These are phyloP conservation scores for Naegleria lovaniensis DNA, from an alignment of 208 protist genomes.

Conservation along the genomic window DNA sequence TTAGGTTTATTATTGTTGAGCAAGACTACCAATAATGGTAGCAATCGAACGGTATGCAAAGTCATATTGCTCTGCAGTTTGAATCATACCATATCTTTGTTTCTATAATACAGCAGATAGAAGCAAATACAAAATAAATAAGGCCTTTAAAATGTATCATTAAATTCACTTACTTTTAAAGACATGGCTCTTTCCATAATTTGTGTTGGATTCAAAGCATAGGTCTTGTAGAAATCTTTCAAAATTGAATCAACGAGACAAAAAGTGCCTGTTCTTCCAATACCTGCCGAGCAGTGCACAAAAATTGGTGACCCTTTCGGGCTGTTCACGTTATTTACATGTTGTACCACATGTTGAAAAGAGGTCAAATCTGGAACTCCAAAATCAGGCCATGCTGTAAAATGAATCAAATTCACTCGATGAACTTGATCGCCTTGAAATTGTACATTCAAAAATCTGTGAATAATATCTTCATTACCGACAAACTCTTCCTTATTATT, in stretches of 20 bases:
- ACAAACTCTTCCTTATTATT: background rate
- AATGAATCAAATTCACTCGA: background rate
- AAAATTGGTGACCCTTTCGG: background rate
- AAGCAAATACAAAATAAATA: no score
- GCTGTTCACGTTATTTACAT: background rate
- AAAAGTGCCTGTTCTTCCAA: conserved; percentile 13
- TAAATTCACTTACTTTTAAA: background rate
- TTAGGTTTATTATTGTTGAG: no score
- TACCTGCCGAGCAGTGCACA: background rate
- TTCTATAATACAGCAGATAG: background rate
- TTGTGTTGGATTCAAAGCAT: background rate
- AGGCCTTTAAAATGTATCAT: no score
- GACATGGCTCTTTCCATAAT: background rate
- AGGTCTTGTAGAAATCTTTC: background rate
- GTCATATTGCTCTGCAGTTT: background rate
- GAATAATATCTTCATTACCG: background rate
- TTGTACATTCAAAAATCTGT: background rate
- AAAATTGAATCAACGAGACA: background rate
- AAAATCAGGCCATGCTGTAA: background rate
- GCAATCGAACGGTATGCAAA: background rate
- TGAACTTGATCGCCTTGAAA: background rate
- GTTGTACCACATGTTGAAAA: background rate
- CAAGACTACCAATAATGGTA: background rate
- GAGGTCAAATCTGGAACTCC: background rate
- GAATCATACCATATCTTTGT: background rate